Evolutionary conservation across 768 basidiomycete genomes (phyloP).

Genomic region (Phanerodontia chrysosporium): DNA sequence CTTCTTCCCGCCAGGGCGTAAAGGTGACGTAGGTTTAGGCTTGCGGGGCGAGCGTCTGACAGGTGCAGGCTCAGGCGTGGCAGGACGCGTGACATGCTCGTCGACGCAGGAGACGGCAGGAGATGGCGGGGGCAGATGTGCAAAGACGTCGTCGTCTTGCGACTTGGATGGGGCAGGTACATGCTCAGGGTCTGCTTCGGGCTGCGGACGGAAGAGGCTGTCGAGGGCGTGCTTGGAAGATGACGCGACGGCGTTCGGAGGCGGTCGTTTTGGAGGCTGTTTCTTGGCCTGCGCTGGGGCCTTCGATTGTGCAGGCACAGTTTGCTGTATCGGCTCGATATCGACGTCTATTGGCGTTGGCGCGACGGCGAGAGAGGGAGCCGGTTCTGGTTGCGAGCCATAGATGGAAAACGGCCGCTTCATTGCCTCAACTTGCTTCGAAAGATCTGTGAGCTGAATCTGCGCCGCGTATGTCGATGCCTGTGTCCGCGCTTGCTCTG

Average conservation of each 20-base stretch:
- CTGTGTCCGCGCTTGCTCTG: slow-evolving; percentile 49
- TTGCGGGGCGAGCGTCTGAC: background rate
- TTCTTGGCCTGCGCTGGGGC: background rate
- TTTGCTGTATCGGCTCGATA: background rate
- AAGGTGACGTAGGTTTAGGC: background rate
- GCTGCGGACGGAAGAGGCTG: background rate
- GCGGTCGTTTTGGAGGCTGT: background rate
- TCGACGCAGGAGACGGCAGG: background rate
- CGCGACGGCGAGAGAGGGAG: no score
- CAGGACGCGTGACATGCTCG: background rate
- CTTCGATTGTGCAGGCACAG: no score
- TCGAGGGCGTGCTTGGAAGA: background rate
- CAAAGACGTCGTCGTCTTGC: slow-evolving; percentile 1
- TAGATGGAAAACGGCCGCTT: background rate
- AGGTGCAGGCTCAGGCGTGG: background rate
- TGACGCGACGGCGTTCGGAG: background rate
- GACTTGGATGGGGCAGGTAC: background rate
- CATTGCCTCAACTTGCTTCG: slow-evolving; percentile 2
- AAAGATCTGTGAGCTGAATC: slow-evolving; percentile 29
- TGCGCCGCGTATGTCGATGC: slow-evolving; percentile 25
- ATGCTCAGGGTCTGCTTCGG: background rate
- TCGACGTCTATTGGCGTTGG: background rate
- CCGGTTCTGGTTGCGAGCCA: background rate
- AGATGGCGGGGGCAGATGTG: slow-evolving; percentile 2
- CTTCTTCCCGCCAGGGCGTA: background rate